Evolutionary conservation across 2,329 filamentous ascomycete species (phyloP).

Genomic region (Scedosporium apiospermum): DNA sequence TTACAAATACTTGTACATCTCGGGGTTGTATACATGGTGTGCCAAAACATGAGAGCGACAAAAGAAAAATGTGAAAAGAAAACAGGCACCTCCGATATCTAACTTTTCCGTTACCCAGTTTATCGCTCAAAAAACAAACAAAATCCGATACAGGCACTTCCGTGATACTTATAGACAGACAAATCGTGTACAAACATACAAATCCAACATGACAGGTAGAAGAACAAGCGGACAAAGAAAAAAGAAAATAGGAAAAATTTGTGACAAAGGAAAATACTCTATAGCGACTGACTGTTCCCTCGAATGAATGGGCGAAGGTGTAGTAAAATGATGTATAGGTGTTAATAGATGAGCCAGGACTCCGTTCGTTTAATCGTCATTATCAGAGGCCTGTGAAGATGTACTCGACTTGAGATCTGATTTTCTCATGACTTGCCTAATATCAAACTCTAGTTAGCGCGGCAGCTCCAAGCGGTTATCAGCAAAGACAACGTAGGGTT

Average conservation of each 20-base stretch:
- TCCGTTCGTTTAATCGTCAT: not conserved
- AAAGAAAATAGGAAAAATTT: not conserved
- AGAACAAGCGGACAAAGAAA: not conserved
- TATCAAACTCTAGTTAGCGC: not conserved
- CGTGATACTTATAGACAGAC: not conserved
- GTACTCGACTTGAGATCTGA: not conserved
- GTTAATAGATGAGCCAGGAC: not conserved
- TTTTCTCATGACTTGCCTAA: conserved; percentile 5
- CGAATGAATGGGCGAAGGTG: not conserved
- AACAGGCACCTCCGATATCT: not conserved
- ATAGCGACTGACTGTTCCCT: not conserved
- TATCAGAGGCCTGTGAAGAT: conserved; percentile 4
- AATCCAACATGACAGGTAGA: not conserved
- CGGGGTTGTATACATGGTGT: not conserved
- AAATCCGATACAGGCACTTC: too few species aligned
- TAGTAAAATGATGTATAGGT: not conserved
- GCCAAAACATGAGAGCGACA: not conserved
- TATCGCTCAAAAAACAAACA: too few species aligned
- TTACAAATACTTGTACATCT: not conserved
- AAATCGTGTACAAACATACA: not conserved
- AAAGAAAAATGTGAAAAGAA: not conserved
- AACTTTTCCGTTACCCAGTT: not conserved
- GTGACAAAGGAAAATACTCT: not conserved
- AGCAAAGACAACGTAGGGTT: not conserved
- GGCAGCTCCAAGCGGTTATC: not conserved